Evolutionary conservation across 2,329 filamentous ascomycete genomes (phyloP), one percentile per base, ranked within the genome.

Genomic region (Pseudogymnoascus pannorum): DNA sequence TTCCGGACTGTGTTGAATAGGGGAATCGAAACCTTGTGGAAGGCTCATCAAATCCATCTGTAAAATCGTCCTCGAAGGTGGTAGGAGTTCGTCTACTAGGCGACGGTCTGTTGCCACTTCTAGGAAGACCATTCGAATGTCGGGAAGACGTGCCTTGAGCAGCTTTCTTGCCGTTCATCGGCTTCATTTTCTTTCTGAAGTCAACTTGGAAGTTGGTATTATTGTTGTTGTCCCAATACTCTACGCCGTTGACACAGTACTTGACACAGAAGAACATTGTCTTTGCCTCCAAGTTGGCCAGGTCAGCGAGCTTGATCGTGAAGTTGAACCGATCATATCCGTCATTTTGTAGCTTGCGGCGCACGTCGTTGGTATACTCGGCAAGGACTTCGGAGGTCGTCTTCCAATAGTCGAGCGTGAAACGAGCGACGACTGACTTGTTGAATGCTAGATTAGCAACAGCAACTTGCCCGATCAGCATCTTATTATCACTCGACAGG

Each of bases 371-470:
- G 72, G 87, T 87, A 77, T 85, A 99, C 69, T 97, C 92, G n/a
- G 91, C 93, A 36, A 82, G 81, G 1, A 97, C 89, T 72, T 99
- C 94, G 0, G 94, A 99, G 0, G 92, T 95, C 0, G 94, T 99
- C 81, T 96, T 96, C 94, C 94, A 99, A 76, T 96, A 94, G 74
- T 99, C 94, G 54, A 97, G 82, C 0, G 94, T 99, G 74, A 99
- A 99, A 58, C 94, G 86, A 73, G 91, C 93, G n/a, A 88, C 86
- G 60, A 99, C 91, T 5, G 81, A 75, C 76, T 99, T 99, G 60
- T 92, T 84, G 76, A 96, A 99, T 0, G 92, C 85, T 44, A 97
- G 75, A 74, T 99, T 99, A 72, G 88, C 86, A 20, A 96, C 92
- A 6, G 86, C 89, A 59, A 96, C 83, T 16, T 86, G 89, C 11